Conservation (phyloP, 768 basidiomycete species). For the Neoboletus magnificus region DNA sequence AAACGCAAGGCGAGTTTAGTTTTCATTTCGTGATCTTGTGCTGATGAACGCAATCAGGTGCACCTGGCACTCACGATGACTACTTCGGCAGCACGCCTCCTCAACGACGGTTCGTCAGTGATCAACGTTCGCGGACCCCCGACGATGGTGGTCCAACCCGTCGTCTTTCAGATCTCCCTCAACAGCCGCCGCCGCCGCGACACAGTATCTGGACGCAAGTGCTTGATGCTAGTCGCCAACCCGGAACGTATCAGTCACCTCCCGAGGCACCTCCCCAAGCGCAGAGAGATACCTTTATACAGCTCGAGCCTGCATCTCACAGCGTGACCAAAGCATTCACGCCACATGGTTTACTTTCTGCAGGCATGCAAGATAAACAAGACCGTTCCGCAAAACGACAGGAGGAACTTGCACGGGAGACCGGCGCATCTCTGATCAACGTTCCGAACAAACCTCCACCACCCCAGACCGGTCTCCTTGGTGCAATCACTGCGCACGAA, state of each 20-base stretch:
- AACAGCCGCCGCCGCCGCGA: conserved; percentile 40
- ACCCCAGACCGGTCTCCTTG: conserved; percentile 92
- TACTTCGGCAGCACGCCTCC: conserved; percentile 33
- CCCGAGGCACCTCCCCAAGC: conserved; percentile 34
- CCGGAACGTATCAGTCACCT: conserved; percentile 37
- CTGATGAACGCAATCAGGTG: conserved; percentile 13
- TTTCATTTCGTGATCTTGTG: not conserved
- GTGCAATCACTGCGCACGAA: conserved; percentile 94
- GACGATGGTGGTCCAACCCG: conserved; percentile 56
- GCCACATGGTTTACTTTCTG: conserved; percentile 90
- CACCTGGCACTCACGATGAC: conserved; percentile 45
- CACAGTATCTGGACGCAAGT: conserved; percentile 88
- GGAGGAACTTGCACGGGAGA: conserved; percentile 90
- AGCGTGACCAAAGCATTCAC: conserved; percentile 92
- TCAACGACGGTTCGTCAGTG: conserved; percentile 50
- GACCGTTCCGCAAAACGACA: conserved; percentile 94
- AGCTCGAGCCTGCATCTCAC: conserved; percentile 65
- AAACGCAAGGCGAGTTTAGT: conserved; percentile 41
- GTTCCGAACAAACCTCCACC: conserved; percentile 95
- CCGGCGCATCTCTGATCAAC: conserved; percentile 88
- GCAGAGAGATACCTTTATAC: conserved; percentile 60
- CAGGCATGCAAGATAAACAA: conserved; percentile 92
- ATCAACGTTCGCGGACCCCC: conserved; percentile 55
- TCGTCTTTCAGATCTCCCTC: conserved; percentile 53
- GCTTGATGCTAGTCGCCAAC: conserved; percentile 63